These are phyloP conservation scores for Diplotaxis tenuifolia DNA, from an alignment of 345 rosid species.

Conservation along the genomic window DNA sequence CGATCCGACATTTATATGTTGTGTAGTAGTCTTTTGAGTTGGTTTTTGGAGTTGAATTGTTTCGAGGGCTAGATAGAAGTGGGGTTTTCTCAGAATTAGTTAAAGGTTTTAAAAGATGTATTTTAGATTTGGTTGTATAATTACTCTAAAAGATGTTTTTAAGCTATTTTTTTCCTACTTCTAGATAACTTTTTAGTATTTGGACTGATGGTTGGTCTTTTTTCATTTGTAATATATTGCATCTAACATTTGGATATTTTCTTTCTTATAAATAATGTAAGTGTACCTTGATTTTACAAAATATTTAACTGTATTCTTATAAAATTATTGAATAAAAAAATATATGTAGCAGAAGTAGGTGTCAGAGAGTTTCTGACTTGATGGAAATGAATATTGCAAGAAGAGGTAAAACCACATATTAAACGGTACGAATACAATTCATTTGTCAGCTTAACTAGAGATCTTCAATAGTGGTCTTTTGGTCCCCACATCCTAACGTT, in stretches of 20 bases:
- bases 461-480: not conserved
- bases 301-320: not conserved
- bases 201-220: not conserved
- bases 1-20: not conserved
- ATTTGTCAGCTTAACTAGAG: not conserved
- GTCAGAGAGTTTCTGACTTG: not conserved
- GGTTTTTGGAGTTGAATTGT: not conserved
- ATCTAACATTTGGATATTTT: not conserved
- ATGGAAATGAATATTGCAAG: not conserved
- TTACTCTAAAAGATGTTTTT: too few species aligned
- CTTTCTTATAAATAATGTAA: not conserved
- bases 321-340: not conserved
- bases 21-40: not conserved
- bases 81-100: not conserved
- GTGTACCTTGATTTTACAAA: not conserved
- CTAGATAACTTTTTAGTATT: not conserved
- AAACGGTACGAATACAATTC: not conserved
- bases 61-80: not conserved
- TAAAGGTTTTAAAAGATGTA: not conserved
- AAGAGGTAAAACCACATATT: not conserved
- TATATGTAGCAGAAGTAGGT: not conserved
- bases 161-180: not conserved
- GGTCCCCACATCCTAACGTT: not conserved
- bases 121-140: conserved; percentile 3
- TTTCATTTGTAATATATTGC: not conserved